Evolutionary conservation across 2,329 filamentous ascomycete species (phyloP).

Genomic region (Pseudogymnoascus sp.): DNA sequence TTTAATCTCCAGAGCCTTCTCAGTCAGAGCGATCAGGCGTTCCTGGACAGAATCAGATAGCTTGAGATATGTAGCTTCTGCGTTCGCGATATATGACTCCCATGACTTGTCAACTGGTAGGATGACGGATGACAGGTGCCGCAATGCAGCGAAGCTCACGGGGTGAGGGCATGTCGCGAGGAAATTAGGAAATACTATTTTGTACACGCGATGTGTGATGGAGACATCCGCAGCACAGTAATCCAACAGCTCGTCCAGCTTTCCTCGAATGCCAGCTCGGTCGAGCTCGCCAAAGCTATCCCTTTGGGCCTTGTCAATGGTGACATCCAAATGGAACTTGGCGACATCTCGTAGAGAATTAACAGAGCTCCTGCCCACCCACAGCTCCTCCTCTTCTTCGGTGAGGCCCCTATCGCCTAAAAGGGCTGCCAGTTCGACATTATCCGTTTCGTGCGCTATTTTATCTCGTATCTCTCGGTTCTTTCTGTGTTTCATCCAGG

Average conservation of each 20-base stretch:
- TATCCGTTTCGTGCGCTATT: conserved; percentile 63
- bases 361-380: conserved; percentile 89
- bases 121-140: conserved; percentile 90
- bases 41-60: conserved; percentile 72
- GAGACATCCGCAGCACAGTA: conserved; percentile 94
- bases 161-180: conserved; percentile 88
- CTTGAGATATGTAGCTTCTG: conserved; percentile 75
- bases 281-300: conserved; percentile 82
- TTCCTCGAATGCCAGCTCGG: conserved; percentile 59
- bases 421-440: conserved; percentile 62
- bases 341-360: conserved; percentile 95
- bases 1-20: conserved; percentile 71
- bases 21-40: conserved; percentile 63
- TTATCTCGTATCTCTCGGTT: conserved; percentile 76
- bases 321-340: conserved; percentile 87
- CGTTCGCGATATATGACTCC: conserved; percentile 75
- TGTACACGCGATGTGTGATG: conserved; percentile 89
- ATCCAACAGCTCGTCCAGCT: conserved; percentile 75
- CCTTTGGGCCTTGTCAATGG: conserved; percentile 81
- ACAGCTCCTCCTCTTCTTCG: conserved; percentile 88
- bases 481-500: conserved; percentile 96
- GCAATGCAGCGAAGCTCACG: conserved; percentile 89
- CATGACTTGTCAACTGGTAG: conserved; percentile 83
- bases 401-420: conserved; percentile 59
- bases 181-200: conserved; percentile 86